Percentiles rank a stretch among this genome's conserved stretches.
phyloP scores from a whole-genome alignment of 441 rosid species.

The Aleurites moluccanus region DNA sequence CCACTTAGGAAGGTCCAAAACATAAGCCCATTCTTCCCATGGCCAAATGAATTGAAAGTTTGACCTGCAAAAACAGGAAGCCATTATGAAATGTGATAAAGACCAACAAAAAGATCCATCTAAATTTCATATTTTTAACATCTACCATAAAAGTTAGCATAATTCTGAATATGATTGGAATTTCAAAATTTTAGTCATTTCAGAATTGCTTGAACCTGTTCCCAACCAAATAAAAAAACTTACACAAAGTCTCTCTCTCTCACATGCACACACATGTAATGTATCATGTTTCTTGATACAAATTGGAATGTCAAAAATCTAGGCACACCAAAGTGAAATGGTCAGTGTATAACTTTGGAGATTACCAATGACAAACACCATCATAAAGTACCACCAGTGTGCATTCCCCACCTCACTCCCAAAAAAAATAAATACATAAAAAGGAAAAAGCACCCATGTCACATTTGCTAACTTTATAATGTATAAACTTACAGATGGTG shows the following conservation, averaged over 20 bases:
- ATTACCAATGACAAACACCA: no score
- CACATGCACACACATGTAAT: not conserved
- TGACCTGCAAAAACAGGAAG: slow-evolving; percentile 55
- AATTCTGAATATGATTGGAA: not conserved
- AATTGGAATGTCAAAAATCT: not conserved
- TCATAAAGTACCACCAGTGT: no score
- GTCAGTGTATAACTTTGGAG: not conserved
- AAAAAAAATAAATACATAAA: not conserved
- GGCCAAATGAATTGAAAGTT: slow-evolving; percentile 99
- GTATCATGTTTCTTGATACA: not conserved
- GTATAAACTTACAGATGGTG: slow-evolving; percentile 88
- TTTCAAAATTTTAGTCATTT: slow-evolving; percentile 5
- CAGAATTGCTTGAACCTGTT: slow-evolving; percentile 6
- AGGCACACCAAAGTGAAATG: not conserved
- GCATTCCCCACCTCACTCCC: not conserved
- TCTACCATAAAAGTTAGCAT: not conserved
- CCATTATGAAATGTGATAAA: slow-evolving; percentile 17
- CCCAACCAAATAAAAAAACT: slow-evolving; percentile 1
- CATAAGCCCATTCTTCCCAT: slow-evolving; percentile 99
- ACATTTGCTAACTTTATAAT: slow-evolving; percentile 8
- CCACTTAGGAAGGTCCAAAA: slow-evolving; percentile 95
- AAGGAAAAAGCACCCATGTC: not conserved
- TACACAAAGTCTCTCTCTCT: not conserved
- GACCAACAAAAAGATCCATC: slow-evolving; percentile 1
- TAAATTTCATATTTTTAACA: not conserved